Conservation (phyloP, 202 grass and related monocot species). For the Saccharum hybrid region DNA sequence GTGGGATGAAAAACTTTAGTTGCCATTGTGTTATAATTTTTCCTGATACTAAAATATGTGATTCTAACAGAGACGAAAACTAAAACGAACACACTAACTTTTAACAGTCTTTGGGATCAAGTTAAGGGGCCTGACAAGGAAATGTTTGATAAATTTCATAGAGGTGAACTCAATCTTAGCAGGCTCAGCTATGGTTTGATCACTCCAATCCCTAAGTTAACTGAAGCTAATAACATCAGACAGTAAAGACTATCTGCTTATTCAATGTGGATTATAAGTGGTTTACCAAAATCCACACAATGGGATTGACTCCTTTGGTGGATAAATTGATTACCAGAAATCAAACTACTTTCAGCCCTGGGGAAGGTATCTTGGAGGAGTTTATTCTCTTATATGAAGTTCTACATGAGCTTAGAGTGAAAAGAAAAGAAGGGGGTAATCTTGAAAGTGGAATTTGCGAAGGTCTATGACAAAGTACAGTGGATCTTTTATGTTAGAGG, state of each 20-base stretch:
- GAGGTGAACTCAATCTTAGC: not conserved
- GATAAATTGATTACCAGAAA: too few species aligned
- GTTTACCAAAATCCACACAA: not conserved
- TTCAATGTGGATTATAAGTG: not conserved
- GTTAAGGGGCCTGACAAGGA: not conserved
- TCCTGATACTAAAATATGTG: not conserved
- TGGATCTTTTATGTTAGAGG: not conserved
- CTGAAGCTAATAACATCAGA: not conserved
- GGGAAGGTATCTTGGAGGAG: not conserved
- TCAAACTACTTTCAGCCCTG: too few species aligned
- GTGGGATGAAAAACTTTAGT: not conserved
- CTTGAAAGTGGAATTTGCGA: not conserved
- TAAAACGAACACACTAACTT: constrained; percentile 9
- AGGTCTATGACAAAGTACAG: not conserved
- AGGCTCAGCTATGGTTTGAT: not conserved
- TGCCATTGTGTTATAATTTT: not conserved
- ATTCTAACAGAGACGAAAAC: constrained; percentile 26
- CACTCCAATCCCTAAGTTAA: not conserved
- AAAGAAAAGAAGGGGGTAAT: not conserved
- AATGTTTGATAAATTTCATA: not conserved
- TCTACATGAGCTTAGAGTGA: not conserved
- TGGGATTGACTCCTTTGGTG: not conserved
- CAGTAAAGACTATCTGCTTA: not conserved
- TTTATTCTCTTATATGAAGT: constrained; percentile 2
- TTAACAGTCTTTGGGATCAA: not conserved